Percentiles rank a stretch among this genome's conserved stretches.
Evolutionary conservation across 2,329 filamentous ascomycete genomes (phyloP).

Genomic region (Verticillium klebahnii): DNA sequence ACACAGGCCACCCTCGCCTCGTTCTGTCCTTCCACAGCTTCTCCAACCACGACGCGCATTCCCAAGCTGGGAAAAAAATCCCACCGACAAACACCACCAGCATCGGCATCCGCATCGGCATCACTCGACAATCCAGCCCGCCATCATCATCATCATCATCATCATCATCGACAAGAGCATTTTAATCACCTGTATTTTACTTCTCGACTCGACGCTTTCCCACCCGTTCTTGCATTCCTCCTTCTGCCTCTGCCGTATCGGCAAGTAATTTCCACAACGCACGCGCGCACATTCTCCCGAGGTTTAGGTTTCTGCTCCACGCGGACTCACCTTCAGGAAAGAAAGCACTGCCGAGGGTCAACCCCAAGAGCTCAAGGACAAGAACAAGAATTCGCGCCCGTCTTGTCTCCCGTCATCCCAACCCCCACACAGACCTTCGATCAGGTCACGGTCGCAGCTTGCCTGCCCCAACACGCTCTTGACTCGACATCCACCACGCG

Average conservation of each 20-base stretch:
- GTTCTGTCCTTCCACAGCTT: not conserved
- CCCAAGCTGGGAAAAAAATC: not conserved
- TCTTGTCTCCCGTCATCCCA: not conserved
- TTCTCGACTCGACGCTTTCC: constrained; percentile 13
- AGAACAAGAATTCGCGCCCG: not conserved
- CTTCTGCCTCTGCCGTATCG: not conserved
- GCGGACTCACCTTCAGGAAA: not conserved
- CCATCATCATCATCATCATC: not conserved
- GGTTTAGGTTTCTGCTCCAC: not conserved
- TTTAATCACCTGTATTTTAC: constrained; percentile 33
- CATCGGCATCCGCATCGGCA: constrained; percentile 5
- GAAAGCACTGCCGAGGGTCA: not conserved
- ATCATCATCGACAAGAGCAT: constrained; percentile 5
- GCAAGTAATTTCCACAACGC: not conserved
- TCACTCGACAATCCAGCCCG: not conserved
- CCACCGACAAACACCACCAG: not conserved
- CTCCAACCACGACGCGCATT: constrained; percentile 3
- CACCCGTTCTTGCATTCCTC: not conserved
- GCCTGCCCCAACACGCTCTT: not conserved
- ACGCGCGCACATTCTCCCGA: not conserved
- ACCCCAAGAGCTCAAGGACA: not conserved
- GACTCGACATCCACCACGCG: not conserved
- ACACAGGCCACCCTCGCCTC: not conserved
- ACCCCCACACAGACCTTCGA: not conserved
- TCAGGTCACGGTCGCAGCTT: not conserved